Conservation (phyloP, 2,329 filamentous ascomycete species). For the Botrytis galanthina region DNA sequence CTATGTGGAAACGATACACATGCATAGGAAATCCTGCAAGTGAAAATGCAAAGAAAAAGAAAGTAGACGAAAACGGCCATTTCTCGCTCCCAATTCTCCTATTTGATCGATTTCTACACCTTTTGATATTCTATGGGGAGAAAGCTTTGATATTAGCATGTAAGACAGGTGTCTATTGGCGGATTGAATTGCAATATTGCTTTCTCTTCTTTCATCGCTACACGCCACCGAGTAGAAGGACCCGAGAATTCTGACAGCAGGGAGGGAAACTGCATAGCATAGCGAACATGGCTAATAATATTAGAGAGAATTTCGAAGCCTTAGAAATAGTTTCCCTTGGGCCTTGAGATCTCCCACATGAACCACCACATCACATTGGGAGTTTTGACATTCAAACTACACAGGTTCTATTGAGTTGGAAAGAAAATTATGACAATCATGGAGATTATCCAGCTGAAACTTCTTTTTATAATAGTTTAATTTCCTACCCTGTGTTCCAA, state of each 20-base stretch:
- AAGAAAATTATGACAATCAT: too few relatives aligned
- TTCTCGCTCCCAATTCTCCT: conserved; percentile 3
- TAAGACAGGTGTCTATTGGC: conserved; percentile 1
- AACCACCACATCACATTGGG: neutral
- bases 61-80: conserved; percentile 15
- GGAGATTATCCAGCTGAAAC: conserved; percentile 3
- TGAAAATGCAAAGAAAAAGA: conserved; percentile 3
- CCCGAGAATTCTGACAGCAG: conserved; percentile 20
- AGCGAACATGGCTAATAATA: neutral
- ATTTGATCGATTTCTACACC: neutral
- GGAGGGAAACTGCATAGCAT: conserved; percentile 7
- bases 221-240: conserved; percentile 19
- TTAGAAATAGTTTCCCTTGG: conserved; percentile 1
- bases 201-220: conserved; percentile 10
- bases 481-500: conserved; percentile 1
- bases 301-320: neutral
- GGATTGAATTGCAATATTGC: conserved; percentile 1
- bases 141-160: neutral
- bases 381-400: neutral
- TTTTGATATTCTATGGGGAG: neutral
- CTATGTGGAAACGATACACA: conserved; percentile 7
- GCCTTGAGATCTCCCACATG: neutral
- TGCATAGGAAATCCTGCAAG: conserved; percentile 21
- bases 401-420: neutral
- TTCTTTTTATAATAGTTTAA: neutral